Evolutionary conservation across 1,284 basidiomycete genomes (phyloP).

Genomic region (Trichosporon sp.): DNA sequence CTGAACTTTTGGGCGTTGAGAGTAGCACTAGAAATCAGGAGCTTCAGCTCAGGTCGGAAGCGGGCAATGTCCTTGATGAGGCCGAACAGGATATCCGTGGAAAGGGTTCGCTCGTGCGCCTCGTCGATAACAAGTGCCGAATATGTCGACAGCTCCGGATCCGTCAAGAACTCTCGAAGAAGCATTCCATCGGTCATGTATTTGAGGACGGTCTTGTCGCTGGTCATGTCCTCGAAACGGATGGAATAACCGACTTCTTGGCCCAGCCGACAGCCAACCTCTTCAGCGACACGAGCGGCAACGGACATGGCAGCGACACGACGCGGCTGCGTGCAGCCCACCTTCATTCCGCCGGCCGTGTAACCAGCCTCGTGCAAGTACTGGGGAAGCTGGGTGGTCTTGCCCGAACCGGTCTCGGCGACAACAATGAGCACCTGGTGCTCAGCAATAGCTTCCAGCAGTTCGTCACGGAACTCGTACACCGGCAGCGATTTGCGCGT

Average conservation of each 20-base stretch:
- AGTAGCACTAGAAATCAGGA: slow-evolving; percentile 94
- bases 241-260: slow-evolving; percentile 99
- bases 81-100: slow-evolving; percentile 95
- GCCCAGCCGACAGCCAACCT: slow-evolving; percentile 95
- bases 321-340: slow-evolving; percentile 97
- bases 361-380: slow-evolving; percentile 98
- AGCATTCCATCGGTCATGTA: slow-evolving; percentile 99
- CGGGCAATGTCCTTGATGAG: slow-evolving; percentile 98
- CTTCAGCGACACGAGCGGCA: slow-evolving; percentile 96
- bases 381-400: slow-evolving; percentile 97
- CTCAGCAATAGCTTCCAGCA: slow-evolving; percentile 84
- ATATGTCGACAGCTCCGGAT: slow-evolving; percentile 90
- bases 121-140: slow-evolving; percentile 94
- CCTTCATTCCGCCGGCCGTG: slow-evolving; percentile 80
- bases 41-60: slow-evolving; percentile 85
- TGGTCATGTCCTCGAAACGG: slow-evolving; percentile 98
- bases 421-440: slow-evolving; percentile 92
- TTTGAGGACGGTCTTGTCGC: slow-evolving; percentile 94
- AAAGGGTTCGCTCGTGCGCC: slow-evolving; percentile 92
- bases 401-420: slow-evolving; percentile 93
- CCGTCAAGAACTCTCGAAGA: slow-evolving; percentile 91
- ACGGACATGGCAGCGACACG: slow-evolving; percentile 99
- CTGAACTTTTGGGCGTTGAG: slow-evolving; percentile 96
- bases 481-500: slow-evolving; percentile 90
- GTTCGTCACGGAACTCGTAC: slow-evolving; percentile 78